Evolutionary conservation across 2,329 filamentous ascomycete species (phyloP).

Genomic region (Cadophora luteo-olivacea): DNA sequence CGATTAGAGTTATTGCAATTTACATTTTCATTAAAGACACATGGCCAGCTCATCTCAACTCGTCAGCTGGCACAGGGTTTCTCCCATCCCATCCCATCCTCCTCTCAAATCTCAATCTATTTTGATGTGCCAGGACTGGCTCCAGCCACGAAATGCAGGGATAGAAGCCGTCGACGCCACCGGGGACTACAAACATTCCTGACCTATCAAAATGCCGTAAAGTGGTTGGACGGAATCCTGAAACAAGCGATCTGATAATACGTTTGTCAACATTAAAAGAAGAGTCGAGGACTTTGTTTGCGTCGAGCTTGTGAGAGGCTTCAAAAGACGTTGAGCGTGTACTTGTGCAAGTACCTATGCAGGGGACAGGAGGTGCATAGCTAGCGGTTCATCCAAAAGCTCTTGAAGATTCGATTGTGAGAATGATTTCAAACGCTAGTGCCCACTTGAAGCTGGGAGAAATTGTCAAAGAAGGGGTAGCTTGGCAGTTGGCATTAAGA

Average conservation of each 20-base stretch:
- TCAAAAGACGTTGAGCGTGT: neutral
- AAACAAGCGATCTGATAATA: constrained; percentile 19
- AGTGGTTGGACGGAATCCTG: constrained; percentile 7
- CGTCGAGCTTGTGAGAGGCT: neutral
- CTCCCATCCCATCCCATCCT: neutral
- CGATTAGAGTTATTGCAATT: neutral
- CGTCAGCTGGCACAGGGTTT: neutral
- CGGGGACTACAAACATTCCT: constrained; percentile 2
- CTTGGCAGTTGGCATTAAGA: constrained; percentile 11
- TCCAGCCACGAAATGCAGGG: constrained; percentile 16
- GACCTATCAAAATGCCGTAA: constrained; percentile 4
- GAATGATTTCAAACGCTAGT: neutral
- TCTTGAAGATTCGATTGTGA: neutral
- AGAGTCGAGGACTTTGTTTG: neutral
- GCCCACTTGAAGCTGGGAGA: neutral
- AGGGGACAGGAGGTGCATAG: neutral
- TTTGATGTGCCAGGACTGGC: neutral
- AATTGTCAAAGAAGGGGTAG: neutral
- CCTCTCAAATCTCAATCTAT: constrained; percentile 5
- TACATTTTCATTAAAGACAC: constrained; percentile 7
- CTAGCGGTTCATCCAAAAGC: neutral
- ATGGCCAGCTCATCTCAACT: constrained; percentile 13
- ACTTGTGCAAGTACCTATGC: neutral
- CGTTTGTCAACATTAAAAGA: neutral
- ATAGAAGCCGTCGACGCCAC: constrained; percentile 3